Base-by-base conservation (phyloP, 257 asterid genomes). In the Nemophila menziesii region DNA sequence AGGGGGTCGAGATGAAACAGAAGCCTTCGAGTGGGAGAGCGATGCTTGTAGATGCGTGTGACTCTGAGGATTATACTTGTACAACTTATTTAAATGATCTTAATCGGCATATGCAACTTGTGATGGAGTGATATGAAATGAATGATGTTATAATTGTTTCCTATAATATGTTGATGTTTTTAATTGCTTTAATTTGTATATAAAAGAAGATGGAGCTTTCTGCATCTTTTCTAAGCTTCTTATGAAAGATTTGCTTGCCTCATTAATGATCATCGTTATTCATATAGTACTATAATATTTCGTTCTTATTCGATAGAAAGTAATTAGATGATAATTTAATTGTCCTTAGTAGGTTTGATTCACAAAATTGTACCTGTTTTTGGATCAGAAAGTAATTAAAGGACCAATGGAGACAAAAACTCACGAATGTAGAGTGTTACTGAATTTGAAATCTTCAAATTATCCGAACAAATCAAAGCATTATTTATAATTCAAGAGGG, bases 71-170 rank as follows among this genome's bases (percentile, higher is more conserved):
- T 33, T 90, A 90, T 68, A 49, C 79, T 11, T 61, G 65, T 27
- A 79, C 93, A 7, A 70, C 86, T 8, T 90, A 90, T 55, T 63
- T 77, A 44, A 79, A 79, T 52, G 93, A 85, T 66, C 72, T 85
- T 24, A 71, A 71, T 66, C 96, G 99, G 19, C 99, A 90, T 51
- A 79, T 62, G 94, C 74, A 90, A 56, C 92, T 90, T 8, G 79
- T 75, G 3, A 77, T 85, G 94, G 99, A 85, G 71, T 82, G 64
- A 67, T 39, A 19, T 40, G 44, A 13, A 17, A 40, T 17, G 44
- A 8, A 14, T 11, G 19, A 38, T 38, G n/a, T 29, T 29, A 92
- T 94, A 22, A 86, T 93, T 11, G 55, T 71, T 37, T 46, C 68
- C 45, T 82, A 79, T 24, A 58, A 65, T 65, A 61, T 7, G 94